These are phyloP conservation scores for Diaporthe sp. DNA, from an alignment of 2,329 filamentous ascomycete genomes.

Conservation along the genomic window DNA sequence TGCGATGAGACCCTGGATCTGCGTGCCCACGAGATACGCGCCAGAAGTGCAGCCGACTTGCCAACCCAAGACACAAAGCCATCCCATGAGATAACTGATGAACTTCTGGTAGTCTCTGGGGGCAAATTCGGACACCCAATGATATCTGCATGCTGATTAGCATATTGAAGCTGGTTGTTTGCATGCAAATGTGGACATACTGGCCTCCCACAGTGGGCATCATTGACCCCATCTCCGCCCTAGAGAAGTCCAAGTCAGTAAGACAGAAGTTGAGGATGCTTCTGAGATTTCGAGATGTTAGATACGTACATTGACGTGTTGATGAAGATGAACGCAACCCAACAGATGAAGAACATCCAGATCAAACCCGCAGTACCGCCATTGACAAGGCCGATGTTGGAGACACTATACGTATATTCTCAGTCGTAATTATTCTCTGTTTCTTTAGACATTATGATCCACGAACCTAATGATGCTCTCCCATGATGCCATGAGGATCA, in stretches of 20 bases:
- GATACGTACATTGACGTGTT: slow-evolving; percentile 61
- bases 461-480: slow-evolving; percentile 47
- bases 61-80: slow-evolving; percentile 62
- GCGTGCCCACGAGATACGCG: slow-evolving; percentile 58
- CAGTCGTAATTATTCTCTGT: slow-evolving; percentile 43
- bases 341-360: slow-evolving; percentile 55
- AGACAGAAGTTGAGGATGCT: not conserved
- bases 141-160: slow-evolving; percentile 70
- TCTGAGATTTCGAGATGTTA: not conserved
- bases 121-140: slow-evolving; percentile 70
- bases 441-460: slow-evolving; percentile 45
- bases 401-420: slow-evolving; percentile 31
- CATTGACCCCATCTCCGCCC: slow-evolving; percentile 36
- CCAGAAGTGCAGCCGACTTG: slow-evolving; percentile 56
- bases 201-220: not conserved
- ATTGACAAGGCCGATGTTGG: slow-evolving; percentile 51
- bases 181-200: not conserved
- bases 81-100: slow-evolving; percentile 65
- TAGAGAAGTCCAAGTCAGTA: not conserved
- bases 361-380: slow-evolving; percentile 62
- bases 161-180: slow-evolving; percentile 47
- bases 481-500: slow-evolving; percentile 61
- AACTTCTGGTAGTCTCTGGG: slow-evolving; percentile 63
- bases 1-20: slow-evolving; percentile 59
- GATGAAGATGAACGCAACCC: slow-evolving; percentile 55